phyloP scores from a whole-genome alignment of 108 stramenopile genomes.

The Tribonema minus region DNA sequence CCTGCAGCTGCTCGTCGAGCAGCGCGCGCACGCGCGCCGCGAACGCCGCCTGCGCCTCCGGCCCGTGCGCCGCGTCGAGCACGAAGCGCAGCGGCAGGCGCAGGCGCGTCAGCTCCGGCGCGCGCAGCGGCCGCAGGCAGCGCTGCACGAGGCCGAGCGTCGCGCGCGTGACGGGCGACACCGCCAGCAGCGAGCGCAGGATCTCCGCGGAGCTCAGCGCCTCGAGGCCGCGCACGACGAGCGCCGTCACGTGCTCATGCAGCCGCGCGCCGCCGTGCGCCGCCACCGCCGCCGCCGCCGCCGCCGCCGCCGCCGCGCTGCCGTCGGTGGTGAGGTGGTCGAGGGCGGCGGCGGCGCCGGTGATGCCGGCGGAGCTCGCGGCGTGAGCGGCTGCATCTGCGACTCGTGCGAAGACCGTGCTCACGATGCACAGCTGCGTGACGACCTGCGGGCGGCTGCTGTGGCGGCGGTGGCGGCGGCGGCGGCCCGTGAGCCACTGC shows the following conservation, averaged over 20 bases:
- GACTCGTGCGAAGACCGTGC: not conserved
- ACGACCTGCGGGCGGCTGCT: not conserved
- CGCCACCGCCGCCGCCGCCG: not conserved
- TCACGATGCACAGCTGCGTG: not conserved
- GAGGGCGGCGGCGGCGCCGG: too few species aligned
- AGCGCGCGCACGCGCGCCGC: too few species aligned
- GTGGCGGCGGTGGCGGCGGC: not conserved
- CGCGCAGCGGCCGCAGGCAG: not conserved
- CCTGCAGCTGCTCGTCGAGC: too few species aligned
- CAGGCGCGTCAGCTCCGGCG: slow-evolving; percentile 1
- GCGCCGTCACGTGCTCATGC: not conserved
- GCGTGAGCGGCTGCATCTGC: not conserved
- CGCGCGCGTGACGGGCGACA: not conserved
- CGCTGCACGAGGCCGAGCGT: not conserved
- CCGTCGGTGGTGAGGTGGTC: too few species aligned
- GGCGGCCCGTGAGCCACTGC: not conserved
- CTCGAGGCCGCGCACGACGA: slow-evolving; percentile 2
- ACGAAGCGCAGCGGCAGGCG: too few species aligned
- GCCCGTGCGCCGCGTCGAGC: too few species aligned
- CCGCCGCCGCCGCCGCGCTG: too few species aligned
- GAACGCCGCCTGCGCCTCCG: too few species aligned
- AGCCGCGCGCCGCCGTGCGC: not conserved
- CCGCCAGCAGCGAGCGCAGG: slow-evolving; percentile 1
- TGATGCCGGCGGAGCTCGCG: not conserved
- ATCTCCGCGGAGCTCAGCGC: slow-evolving; percentile 1